Percentiles rank a stretch among this genome's conserved stretches.
These are phyloP conservation scores for Oropetium thomaeum DNA, from an alignment of 176 grass and related monocot genomes.

Conservation along the genomic window DNA sequence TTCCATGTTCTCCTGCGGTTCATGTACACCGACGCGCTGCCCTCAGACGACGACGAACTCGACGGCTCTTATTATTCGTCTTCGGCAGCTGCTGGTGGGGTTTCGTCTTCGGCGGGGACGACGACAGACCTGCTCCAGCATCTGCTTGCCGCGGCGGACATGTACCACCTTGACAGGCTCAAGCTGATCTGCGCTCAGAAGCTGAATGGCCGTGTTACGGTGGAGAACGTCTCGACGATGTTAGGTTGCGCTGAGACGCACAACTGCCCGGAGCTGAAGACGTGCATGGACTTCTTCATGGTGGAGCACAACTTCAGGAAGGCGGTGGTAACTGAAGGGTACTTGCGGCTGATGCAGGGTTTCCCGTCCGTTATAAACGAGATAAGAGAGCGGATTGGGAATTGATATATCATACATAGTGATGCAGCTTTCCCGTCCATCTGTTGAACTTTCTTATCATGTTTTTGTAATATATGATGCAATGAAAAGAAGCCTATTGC, in stretches of 20 bases:
- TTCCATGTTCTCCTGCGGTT: background rate
- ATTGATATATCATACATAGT: too few relatives aligned
- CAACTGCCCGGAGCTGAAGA: slow-evolving; percentile 25
- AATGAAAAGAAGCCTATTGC: too few relatives aligned
- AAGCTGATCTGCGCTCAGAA: background rate
- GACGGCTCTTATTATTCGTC: too few relatives aligned
- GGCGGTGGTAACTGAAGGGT: background rate
- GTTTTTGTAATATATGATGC: too few relatives aligned
- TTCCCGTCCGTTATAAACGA: slow-evolving; percentile 13
- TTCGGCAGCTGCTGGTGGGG: too few relatives aligned
- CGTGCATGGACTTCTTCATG: slow-evolving; percentile 41
- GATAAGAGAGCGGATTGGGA: background rate
- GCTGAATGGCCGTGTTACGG: background rate
- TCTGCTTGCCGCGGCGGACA: background rate
- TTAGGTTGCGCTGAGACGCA: slow-evolving; percentile 30
- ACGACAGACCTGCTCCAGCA: too few relatives aligned
- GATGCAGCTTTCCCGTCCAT: too few relatives aligned
- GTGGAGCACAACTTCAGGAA: slow-evolving; percentile 37
- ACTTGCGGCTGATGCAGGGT: slow-evolving; percentile 8
- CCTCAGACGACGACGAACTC: background rate
- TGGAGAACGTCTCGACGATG: slow-evolving; percentile 9
- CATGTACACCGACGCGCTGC: background rate
- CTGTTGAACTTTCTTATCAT: too few relatives aligned
- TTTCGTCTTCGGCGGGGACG: too few relatives aligned
- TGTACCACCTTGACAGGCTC: background rate